Evolutionary conservation across 2,329 filamentous ascomycete species (phyloP).

Genomic region (Trichophyton equinum): DNA sequence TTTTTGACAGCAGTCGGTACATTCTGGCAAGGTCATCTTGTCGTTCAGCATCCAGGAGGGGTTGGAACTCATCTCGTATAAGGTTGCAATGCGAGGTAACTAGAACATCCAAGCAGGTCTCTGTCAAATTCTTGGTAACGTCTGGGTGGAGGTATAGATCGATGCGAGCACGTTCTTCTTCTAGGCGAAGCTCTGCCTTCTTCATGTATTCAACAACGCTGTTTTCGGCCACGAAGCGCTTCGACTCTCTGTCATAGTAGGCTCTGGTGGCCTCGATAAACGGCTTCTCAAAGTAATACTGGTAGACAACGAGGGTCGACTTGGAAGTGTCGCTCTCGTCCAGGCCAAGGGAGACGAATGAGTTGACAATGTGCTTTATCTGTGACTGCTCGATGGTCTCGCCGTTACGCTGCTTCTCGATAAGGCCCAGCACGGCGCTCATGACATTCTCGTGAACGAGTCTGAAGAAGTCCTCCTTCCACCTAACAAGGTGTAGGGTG

Average conservation of each 20-base stretch:
- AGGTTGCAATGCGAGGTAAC: constrained; percentile 77
- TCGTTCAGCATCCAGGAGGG: constrained; percentile 82
- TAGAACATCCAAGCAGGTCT: constrained; percentile 74
- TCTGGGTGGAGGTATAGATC: constrained; percentile 83
- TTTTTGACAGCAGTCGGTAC: constrained; percentile 82
- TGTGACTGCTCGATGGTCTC: constrained; percentile 96
- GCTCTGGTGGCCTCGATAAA: constrained; percentile 72
- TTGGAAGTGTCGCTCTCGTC: constrained; percentile 89
- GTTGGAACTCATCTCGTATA: constrained; percentile 91
- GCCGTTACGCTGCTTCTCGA: constrained; percentile 93
- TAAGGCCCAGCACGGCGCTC: constrained; percentile 83
- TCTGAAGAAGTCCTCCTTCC: constrained; percentile 83
- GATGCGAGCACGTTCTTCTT: constrained; percentile 90
- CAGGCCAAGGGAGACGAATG: constrained; percentile 85
- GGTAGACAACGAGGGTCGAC: constrained; percentile 89
- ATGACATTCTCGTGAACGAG: constrained; percentile 80
- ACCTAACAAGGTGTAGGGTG: constrained; percentile 87
- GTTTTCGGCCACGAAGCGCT: constrained; percentile 89
- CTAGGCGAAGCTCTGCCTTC: constrained; percentile 80
- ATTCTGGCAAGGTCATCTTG: constrained; percentile 93
- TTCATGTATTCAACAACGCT: constrained; percentile 99
- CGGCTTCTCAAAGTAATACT: constrained; percentile 80
- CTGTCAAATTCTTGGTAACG: constrained; percentile 72
- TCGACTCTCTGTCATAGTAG: constrained; percentile 88
- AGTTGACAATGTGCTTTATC: constrained; percentile 94